Percentiles rank a stretch among this genome's conserved stretches.
phyloP scores from a whole-genome alignment of 2,329 filamentous ascomycete species.

The Arthrinium phaeospermum region DNA sequence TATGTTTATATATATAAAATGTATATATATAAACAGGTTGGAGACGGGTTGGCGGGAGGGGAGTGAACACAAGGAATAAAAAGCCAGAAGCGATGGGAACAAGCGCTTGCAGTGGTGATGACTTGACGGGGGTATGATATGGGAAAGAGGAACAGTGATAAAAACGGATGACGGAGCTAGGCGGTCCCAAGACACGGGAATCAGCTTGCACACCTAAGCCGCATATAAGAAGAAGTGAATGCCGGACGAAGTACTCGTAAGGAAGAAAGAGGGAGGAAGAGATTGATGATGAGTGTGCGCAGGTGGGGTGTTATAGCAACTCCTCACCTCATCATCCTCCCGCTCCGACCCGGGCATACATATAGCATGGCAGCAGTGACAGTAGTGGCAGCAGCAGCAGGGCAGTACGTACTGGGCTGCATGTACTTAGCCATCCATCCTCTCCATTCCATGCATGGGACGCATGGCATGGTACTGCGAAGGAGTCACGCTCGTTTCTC shows the following conservation, averaged over 20 bases:
- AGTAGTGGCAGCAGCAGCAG: too few species aligned
- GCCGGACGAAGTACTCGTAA: constrained; percentile 64
- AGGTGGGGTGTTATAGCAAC: constrained; percentile 54
- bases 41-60: constrained; percentile 27
- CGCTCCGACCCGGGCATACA: constrained; percentile 15
- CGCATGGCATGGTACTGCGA: not conserved
- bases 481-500: constrained; percentile 10
- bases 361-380: not conserved
- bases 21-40: constrained; percentile 24
- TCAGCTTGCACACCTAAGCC: constrained; percentile 67
- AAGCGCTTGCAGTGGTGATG: constrained; percentile 29
- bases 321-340: constrained; percentile 19
- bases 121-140: constrained; percentile 37
- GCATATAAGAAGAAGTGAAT: constrained; percentile 63
- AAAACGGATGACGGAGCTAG: constrained; percentile 54
- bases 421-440: constrained; percentile 14
- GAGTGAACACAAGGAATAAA: constrained; percentile 29
- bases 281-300: constrained; percentile 48
- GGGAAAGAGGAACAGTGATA: constrained; percentile 50
- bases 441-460: constrained; percentile 9
- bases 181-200: constrained; percentile 62
- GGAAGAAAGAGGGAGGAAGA: constrained; percentile 54
- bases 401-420: not conserved
- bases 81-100: constrained; percentile 36
- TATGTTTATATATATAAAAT: constrained; percentile 23